phyloP scores from a whole-genome alignment of 257 asterid species.

The Nicotiana noctiflora region DNA sequence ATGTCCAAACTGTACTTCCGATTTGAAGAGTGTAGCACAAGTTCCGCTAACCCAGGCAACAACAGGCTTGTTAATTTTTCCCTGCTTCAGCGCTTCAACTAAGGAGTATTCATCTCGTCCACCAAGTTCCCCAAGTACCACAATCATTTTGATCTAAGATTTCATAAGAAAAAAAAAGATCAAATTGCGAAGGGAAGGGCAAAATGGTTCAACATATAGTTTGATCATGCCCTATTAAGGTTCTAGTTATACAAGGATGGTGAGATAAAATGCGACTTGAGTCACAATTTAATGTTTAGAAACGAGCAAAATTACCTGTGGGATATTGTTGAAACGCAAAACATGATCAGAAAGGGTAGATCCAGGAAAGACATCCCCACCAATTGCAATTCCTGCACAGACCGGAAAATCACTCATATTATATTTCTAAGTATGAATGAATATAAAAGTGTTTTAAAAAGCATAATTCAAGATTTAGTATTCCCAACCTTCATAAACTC shows the following conservation, averaged over 20 bases:
- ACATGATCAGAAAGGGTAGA: constrained; percentile 99
- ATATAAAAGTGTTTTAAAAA: not conserved
- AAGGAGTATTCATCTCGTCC: constrained; percentile 98
- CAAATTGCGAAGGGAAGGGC: not conserved
- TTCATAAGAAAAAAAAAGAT: not conserved
- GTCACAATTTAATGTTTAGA: not conserved
- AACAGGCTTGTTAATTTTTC: constrained; percentile 89
- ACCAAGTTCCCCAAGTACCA: constrained; percentile 99
- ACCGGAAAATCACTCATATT: constrained; percentile 4
- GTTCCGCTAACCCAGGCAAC: constrained; percentile 99
- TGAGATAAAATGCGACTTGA: not conserved
- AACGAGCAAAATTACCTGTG: constrained; percentile 49
- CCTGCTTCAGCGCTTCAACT: constrained; percentile 95
- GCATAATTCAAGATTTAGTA: not conserved
- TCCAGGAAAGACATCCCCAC: constrained; percentile 99
- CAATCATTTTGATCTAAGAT: constrained; percentile 77
- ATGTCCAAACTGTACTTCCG: constrained; percentile 99
- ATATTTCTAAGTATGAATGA: not conserved
- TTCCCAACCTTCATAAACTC: constrained; percentile 86
- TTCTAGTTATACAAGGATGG: not conserved
- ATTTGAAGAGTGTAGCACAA: constrained; percentile 91
- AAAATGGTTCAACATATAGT: not conserved
- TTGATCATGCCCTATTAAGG: not conserved
- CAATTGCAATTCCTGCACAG: constrained; percentile 82
- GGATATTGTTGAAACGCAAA: constrained; percentile 90